phyloP scores from a whole-genome alignment of 2,329 filamentous ascomycete species.

The Hypoxylon sp. region DNA sequence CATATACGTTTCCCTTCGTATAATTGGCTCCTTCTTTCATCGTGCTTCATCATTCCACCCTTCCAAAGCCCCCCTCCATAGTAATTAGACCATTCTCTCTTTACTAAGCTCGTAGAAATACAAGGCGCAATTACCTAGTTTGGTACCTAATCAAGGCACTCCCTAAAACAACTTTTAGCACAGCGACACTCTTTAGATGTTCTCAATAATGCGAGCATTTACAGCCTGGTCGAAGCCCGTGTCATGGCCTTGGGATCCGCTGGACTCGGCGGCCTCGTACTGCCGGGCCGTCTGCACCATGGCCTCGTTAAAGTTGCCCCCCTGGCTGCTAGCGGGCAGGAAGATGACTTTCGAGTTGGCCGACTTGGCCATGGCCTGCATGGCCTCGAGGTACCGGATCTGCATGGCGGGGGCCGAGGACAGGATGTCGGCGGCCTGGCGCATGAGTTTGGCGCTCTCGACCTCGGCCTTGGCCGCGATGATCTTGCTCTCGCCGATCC shows the following conservation, averaged over 20 bases:
- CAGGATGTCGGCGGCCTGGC: slow-evolving; percentile 91
- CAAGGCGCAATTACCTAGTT: neutral
- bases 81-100: no score
- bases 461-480: slow-evolving; percentile 97
- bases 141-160: no score
- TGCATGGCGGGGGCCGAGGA: slow-evolving; percentile 96
- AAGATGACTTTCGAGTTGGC: slow-evolving; percentile 91
- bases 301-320: slow-evolving; percentile 57
- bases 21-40: no score
- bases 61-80: no score
- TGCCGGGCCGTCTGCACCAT: slow-evolving; percentile 50
- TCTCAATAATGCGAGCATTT: slow-evolving; percentile 83
- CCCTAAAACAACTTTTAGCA: no score
- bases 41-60: no score
- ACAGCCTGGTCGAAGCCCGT: slow-evolving; percentile 79
- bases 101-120: slow-evolving; percentile 15
- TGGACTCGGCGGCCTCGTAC: slow-evolving; percentile 59
- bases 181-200: slow-evolving; percentile 80
- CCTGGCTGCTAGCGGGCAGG: slow-evolving; percentile 72
- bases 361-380: slow-evolving; percentile 98
- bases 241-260: slow-evolving; percentile 64
- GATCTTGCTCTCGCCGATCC: slow-evolving; percentile 97
- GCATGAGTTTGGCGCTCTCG: slow-evolving; percentile 93
- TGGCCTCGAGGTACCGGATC: slow-evolving; percentile 96
- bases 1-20: neutral